Percentiles rank a stretch among this genome's conserved stretches.
phyloP scores from a whole-genome alignment of 1,284 basidiomycete genomes.

The Tilletia setariae region DNA sequence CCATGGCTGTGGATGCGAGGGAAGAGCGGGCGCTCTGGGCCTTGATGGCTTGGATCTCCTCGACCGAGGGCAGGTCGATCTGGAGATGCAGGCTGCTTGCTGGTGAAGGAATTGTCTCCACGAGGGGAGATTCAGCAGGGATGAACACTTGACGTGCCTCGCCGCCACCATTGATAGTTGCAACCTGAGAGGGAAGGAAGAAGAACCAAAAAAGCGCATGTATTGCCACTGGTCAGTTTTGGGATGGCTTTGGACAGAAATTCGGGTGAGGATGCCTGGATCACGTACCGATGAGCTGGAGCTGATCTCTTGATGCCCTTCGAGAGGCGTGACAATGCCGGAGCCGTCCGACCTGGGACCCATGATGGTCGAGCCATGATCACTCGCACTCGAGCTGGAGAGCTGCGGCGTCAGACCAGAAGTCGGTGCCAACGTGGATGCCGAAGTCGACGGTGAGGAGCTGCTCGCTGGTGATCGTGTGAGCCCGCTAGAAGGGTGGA shows the following conservation, averaged over 20 bases:
- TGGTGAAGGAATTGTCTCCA: slow-evolving; percentile 21
- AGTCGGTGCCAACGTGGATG: slow-evolving; percentile 15
- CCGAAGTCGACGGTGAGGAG: neutral
- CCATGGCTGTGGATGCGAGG: slow-evolving; percentile 63
- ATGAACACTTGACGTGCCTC: too few species aligned
- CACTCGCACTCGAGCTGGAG: slow-evolving; percentile 17
- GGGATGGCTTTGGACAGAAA: too few species aligned
- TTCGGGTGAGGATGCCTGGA: too few species aligned
- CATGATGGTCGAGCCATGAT: too few species aligned
- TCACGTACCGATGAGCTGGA: too few species aligned
- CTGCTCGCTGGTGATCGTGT: slow-evolving; percentile 16
- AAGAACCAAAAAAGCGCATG: too few species aligned
- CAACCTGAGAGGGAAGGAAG: too few species aligned
- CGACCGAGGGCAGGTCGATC: slow-evolving; percentile 63
- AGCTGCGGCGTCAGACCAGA: slow-evolving; percentile 35
- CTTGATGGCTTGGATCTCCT: slow-evolving; percentile 68
- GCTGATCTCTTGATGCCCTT: too few species aligned
- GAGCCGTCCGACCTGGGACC: too few species aligned
- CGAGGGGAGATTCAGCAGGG: slow-evolving; percentile 4
- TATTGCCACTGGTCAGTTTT: too few species aligned
- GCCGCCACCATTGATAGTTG: too few species aligned
- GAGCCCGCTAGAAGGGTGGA: neutral
- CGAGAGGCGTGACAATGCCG: too few species aligned
- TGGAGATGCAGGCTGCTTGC: slow-evolving; percentile 26
- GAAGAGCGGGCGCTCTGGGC: slow-evolving; percentile 68